A percentile compares a stretch with the other conserved stretches of the same genome.
Evolutionary conservation across 352 stramenopile genomes (phyloP).

Genomic region (Globisporangium perplexum): DNA sequence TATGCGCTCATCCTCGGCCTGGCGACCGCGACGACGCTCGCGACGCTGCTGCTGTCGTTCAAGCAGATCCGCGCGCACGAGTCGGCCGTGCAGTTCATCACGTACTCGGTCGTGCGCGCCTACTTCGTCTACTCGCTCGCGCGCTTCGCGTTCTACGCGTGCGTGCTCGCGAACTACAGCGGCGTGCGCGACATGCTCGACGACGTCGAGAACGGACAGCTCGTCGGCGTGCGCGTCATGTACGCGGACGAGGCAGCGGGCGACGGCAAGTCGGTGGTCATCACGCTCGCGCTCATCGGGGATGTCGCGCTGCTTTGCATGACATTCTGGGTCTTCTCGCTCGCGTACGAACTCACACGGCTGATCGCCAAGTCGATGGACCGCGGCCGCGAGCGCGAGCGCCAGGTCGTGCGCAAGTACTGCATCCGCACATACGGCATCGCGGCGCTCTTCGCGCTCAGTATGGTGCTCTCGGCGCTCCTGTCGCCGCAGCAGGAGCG

Average conservation of each 20-base stretch:
- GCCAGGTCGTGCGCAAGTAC: slow-evolving; percentile 47
- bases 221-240: slow-evolving; percentile 42
- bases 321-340: slow-evolving; percentile 57
- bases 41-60: slow-evolving; percentile 58
- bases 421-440: slow-evolving; percentile 32
- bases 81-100: slow-evolving; percentile 67
- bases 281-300: slow-evolving; percentile 43
- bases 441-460: slow-evolving; percentile 26
- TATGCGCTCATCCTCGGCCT: slow-evolving; percentile 48
- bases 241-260: slow-evolving; percentile 29
- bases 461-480: slow-evolving; percentile 34
- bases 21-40: slow-evolving; percentile 32
- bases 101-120: slow-evolving; percentile 53
- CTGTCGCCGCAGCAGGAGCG: slow-evolving; percentile 20
- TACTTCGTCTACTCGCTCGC: slow-evolving; percentile 59
- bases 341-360: slow-evolving; percentile 63
- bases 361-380: slow-evolving; percentile 69
- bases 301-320: slow-evolving; percentile 55
- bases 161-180: slow-evolving; percentile 43
- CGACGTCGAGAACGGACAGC: slow-evolving; percentile 37
- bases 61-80: slow-evolving; percentile 45
- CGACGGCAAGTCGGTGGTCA: slow-evolving; percentile 24
- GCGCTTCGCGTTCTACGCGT: slow-evolving; percentile 50
- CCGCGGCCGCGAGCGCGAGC: slow-evolving; percentile 39
- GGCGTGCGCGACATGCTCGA: slow-evolving; percentile 41